Evolutionary conservation across 208 protist species (phyloP).

Genomic region (Leptomonas seymouri): DNA sequence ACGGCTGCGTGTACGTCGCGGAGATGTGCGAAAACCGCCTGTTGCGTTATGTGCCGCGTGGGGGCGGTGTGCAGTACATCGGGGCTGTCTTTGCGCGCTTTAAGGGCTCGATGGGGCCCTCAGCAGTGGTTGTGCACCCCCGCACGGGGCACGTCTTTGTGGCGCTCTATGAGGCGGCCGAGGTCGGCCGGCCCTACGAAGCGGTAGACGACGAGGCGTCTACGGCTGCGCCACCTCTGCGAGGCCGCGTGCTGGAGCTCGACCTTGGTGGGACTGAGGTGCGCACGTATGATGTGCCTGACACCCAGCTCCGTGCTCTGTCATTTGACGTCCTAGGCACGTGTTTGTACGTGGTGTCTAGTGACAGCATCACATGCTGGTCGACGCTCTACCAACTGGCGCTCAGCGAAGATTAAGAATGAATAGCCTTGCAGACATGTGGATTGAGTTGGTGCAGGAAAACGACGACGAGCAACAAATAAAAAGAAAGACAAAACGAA

Average conservation of each 20-base stretch:
- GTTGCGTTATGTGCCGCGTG: constrained; percentile 59
- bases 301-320: constrained; percentile 49
- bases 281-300: constrained; percentile 43
- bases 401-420: constrained; percentile 1
- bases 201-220: background rate
- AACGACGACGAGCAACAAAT: background rate
- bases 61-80: constrained; percentile 46
- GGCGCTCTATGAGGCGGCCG: constrained; percentile 51
- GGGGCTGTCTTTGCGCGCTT: constrained; percentile 66
- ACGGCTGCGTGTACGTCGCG: constrained; percentile 64
- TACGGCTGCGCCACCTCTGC: background rate
- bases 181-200: constrained; percentile 15
- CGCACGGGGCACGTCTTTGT: constrained; percentile 60
- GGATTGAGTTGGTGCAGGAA: background rate
- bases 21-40: constrained; percentile 70
- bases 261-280: constrained; percentile 39
- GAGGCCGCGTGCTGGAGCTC: constrained; percentile 55
- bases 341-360: constrained; percentile 47
- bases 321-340: constrained; percentile 33
- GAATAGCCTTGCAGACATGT: background rate
- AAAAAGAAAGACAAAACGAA: too few relatives aligned
- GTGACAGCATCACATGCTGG: constrained; percentile 40
- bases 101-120: constrained; percentile 65
- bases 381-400: constrained; percentile 45
- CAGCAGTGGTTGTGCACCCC: constrained; percentile 48